phyloP scores from a whole-genome alignment of 768 basidiomycete species.

The Suillus americanus region DNA sequence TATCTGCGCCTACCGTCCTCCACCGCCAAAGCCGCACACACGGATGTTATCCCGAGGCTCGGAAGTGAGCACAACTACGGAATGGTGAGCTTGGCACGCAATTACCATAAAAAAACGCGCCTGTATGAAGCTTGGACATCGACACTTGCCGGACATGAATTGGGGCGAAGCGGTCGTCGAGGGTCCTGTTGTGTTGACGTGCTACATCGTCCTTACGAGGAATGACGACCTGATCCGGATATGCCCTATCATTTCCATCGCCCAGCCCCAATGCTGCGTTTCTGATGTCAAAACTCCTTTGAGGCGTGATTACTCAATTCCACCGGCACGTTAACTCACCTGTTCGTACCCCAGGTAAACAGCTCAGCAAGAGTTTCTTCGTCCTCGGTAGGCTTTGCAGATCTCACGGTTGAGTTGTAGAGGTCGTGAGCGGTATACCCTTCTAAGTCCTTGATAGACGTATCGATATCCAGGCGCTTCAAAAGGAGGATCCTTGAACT shows the following conservation, averaged over 20 bases:
- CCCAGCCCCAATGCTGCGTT: conserved; percentile 89
- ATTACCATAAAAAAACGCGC: conserved; percentile 30
- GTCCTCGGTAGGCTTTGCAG: conserved; percentile 56
- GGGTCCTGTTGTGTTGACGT: conserved; percentile 14
- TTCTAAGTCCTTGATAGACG: conserved; percentile 74
- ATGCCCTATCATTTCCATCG: conserved; percentile 72
- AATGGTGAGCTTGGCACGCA: neutral
- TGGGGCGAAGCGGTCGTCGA: conserved; percentile 57
- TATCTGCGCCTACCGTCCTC: conserved; percentile 63
- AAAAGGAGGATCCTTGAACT: conserved; percentile 67
- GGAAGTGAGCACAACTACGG: conserved; percentile 61
- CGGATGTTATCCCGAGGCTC: conserved; percentile 74
- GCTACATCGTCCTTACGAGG: conserved; percentile 18
- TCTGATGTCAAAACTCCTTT: conserved; percentile 34
- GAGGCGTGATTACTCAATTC: neutral
- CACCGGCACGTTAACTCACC: conserved; percentile 37
- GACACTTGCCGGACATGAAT: conserved; percentile 62
- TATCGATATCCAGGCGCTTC: conserved; percentile 71
- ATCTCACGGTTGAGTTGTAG: conserved; percentile 86
- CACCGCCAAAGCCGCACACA: conserved; percentile 87
- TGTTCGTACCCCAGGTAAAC: conserved; percentile 86
- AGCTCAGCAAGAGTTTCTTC: conserved; percentile 50
- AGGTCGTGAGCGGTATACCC: conserved; percentile 92
- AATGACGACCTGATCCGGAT: conserved; percentile 76
- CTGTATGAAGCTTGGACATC: conserved; percentile 93